Base-by-base conservation (phyloP, 495 filamentous ascomycete genomes). In the Daldinia caldariorum region DNA sequence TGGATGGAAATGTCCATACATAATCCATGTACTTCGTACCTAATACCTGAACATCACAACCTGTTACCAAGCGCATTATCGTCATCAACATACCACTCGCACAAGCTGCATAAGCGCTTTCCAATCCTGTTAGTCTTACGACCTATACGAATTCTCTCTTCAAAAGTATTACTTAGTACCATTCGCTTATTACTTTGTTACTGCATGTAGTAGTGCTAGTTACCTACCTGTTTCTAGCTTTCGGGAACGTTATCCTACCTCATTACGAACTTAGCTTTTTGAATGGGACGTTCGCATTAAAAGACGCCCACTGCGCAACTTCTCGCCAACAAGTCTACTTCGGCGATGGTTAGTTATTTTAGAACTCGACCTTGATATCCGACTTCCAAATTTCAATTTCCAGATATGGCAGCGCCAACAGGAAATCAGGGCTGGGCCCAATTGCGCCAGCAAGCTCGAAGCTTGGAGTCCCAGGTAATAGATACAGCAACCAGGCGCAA, bases 391-490 rank as follows among this genome's bases (percentile, higher is more conserved):
- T 38, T 32, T 22, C 63, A 53, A 29, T 26, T 12, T 49, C 53
- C 47, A 63, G 65, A 45, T 22, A 95, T 95, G 92, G 86, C 92
- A 35, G 85, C 88, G 53, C 81, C 92, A 54, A 91, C 91, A 26
- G 87, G 92, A 68, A 91, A 79, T 47, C 78, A 89, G 61, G 94
- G 93, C 77, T 99, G 95, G 95, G 90, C 93, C 68, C 95, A 97
- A 82, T 88, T 99, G 60, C 91, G 95, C 70, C 93, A 97, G 80
- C 95, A 98, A 79, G 92, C 94, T 58, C 86, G 96, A 71, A 87
- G 90, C 20, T 84, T 98, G 66, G 96, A 99, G 79, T 92, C 91
- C 64, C 96, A 99, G 85, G 95, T 97, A 86, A 70, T 68, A n/a
- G 13, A n/a, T 26, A 41, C 18, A 35, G 14, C 61, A 14, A 26